Conservation (phyloP, 2,329 filamentous ascomycete genomes). For the Colletotrichum navitas region DNA sequence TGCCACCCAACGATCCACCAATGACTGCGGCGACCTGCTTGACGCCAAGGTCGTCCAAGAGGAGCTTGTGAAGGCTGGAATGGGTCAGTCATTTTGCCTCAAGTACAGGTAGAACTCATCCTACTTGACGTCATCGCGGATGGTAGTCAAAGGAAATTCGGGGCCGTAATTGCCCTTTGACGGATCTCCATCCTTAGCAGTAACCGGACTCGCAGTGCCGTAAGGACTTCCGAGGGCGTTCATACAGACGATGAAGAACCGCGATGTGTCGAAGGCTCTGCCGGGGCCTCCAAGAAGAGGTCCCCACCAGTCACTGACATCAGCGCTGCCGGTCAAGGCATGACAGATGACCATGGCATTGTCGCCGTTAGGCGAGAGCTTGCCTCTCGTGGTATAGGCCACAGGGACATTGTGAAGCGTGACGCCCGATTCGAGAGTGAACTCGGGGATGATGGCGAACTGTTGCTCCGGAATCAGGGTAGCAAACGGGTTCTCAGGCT, state of each 20-base stretch:
- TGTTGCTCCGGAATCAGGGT: constrained; percentile 88
- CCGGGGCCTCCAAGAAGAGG: constrained; percentile 83
- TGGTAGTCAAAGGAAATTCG: constrained; percentile 95
- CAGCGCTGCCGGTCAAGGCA: constrained; percentile 86
- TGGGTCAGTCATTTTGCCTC: constrained; percentile 37
- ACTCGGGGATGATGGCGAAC: constrained; percentile 87
- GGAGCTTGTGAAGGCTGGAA: constrained; percentile 78
- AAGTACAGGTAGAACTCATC: constrained; percentile 48
- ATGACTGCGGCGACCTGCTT: constrained; percentile 83
- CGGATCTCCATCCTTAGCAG: constrained; percentile 84
- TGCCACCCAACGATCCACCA: constrained; percentile 88
- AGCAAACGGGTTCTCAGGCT: constrained; percentile 93
- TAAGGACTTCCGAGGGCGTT: constrained; percentile 90
- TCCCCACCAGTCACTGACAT: constrained; percentile 91
- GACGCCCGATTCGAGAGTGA: constrained; percentile 93
- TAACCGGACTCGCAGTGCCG: constrained; percentile 89
- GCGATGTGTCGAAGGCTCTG: constrained; percentile 82
- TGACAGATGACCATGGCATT: constrained; percentile 86
- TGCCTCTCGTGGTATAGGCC: constrained; percentile 75
- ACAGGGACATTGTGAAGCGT: constrained; percentile 81
- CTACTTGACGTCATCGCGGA: constrained; percentile 94
- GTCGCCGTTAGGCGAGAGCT: constrained; percentile 68
- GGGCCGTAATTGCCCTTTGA: constrained; percentile 86
- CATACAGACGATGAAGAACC: constrained; percentile 89
- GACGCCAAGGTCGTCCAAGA: constrained; percentile 85